A percentile compares a stretch with the other conserved stretches of the same genome.
phyloP scores from a whole-genome alignment of 371 early-diverging fungal genomes.

The Synchytrium microbalum region DNA sequence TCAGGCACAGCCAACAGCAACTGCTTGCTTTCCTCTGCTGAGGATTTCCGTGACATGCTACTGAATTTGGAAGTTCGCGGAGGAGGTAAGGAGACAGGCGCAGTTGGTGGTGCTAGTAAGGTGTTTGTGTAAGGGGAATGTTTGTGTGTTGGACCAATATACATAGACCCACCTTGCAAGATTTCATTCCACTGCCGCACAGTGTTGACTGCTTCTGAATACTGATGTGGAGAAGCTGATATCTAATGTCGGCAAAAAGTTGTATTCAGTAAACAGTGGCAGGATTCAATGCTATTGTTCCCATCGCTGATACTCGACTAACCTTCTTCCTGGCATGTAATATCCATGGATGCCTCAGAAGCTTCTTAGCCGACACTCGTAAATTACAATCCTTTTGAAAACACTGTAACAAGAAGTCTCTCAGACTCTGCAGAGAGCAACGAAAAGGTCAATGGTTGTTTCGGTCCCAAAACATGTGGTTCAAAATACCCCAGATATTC shows the following conservation, averaged over 20 bases:
- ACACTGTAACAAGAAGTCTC: slow-evolving; percentile 33
- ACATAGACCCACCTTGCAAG: not conserved
- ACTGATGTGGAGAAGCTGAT: not conserved
- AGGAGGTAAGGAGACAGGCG: too few relatives aligned
- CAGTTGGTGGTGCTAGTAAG: too few relatives aligned
- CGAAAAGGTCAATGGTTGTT: not conserved
- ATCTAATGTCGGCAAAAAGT: not conserved
- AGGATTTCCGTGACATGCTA: not conserved
- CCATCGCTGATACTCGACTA: too few relatives aligned
- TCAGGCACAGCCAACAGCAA: not conserved
- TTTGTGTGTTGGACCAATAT: not conserved
- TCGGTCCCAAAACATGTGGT: not conserved
- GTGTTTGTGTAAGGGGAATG: too few relatives aligned
- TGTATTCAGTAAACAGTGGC: not conserved
- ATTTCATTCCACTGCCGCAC: not conserved
- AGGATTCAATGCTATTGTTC: too few relatives aligned
- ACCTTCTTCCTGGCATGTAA: slow-evolving; percentile 6
- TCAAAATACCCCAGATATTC: slow-evolving; percentile 32
- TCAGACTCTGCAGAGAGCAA: slow-evolving; percentile 12
- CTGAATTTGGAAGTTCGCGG: too few relatives aligned
- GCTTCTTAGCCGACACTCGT: slow-evolving; percentile 27
- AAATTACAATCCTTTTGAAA: slow-evolving; percentile 33
- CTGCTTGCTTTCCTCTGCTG: not conserved
- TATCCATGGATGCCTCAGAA: slow-evolving; percentile 33
- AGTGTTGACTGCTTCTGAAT: not conserved